phyloP scores from a whole-genome alignment of 225 moss, liverwort and hornwort species.

The Pleurozium schreberi region DNA sequence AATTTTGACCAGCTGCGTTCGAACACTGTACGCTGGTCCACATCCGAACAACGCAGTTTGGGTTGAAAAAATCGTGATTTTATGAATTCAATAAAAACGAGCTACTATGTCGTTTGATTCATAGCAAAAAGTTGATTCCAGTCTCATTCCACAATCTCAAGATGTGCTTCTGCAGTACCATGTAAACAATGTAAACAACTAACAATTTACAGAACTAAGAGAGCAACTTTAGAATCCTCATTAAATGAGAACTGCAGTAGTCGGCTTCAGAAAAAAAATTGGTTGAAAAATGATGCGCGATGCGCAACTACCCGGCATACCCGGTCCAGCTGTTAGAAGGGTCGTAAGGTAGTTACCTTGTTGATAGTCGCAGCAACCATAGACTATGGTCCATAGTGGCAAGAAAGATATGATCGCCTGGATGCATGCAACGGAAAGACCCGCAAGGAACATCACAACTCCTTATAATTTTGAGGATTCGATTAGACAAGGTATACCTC shows the following conservation, averaged over 20 bases:
- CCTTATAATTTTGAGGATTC: not conserved
- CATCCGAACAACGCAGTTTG: not conserved
- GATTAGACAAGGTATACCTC: not conserved
- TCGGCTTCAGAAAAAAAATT: no score
- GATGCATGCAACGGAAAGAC: not conserved
- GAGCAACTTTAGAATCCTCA: not conserved
- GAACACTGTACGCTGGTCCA: not conserved
- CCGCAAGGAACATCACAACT: not conserved
- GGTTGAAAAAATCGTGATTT: not conserved
- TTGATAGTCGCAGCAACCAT: not conserved
- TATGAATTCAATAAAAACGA: no score
- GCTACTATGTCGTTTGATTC: accelerated
- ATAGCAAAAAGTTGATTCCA: not conserved
- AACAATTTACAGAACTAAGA: no score
- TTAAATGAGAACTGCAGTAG: not conserved
- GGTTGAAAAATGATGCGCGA: no score
- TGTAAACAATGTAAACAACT: no score
- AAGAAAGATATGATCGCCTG: no score
- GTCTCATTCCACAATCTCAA: not conserved
- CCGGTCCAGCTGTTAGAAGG: not conserved
- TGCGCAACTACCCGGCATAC: no score
- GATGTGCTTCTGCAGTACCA: not conserved
- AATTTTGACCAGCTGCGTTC: not conserved
- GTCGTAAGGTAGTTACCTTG: no score
- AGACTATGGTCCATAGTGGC: no score